Conservation (phyloP, 208 protist species). For the Jaenimonas drosophilae region DNA sequence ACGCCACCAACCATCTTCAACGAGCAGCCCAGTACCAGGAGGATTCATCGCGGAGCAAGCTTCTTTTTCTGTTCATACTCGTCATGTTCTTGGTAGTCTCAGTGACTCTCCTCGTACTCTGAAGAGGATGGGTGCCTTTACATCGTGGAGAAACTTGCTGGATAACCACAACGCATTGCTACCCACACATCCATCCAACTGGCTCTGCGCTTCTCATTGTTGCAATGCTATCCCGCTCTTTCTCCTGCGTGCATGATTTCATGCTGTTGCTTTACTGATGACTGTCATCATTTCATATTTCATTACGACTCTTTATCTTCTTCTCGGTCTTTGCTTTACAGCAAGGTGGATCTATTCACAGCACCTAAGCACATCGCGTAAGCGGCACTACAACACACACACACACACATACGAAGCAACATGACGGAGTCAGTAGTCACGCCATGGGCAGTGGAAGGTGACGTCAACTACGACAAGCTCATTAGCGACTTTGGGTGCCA, state of each 20-base stretch:
- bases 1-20: slow-evolving; percentile 49
- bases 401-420: too few relatives aligned
- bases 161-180: slow-evolving; percentile 1
- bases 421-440: slow-evolving; percentile 61
- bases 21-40: slow-evolving; percentile 54
- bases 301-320: not conserved
- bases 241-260: not conserved
- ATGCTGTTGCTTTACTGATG: not conserved
- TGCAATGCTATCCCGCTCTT: too few relatives aligned
- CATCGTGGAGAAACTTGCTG: not conserved
- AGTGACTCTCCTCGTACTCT: slow-evolving; percentile 1
- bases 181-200: too few relatives aligned
- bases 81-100: slow-evolving; percentile 24
- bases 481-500: slow-evolving; percentile 89
- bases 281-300: not conserved
- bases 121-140: not conserved
- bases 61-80: slow-evolving; percentile 49
- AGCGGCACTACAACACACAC: too few relatives aligned
- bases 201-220: too few relatives aligned
- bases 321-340: too few relatives aligned
- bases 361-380: too few relatives aligned
- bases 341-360: too few relatives aligned
- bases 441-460: slow-evolving; percentile 89
- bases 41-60: slow-evolving; percentile 36
- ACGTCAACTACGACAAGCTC: slow-evolving; percentile 93